Base-by-base conservation (phyloP, 768 basidiomycete species). In the Epithele typhae region DNA sequence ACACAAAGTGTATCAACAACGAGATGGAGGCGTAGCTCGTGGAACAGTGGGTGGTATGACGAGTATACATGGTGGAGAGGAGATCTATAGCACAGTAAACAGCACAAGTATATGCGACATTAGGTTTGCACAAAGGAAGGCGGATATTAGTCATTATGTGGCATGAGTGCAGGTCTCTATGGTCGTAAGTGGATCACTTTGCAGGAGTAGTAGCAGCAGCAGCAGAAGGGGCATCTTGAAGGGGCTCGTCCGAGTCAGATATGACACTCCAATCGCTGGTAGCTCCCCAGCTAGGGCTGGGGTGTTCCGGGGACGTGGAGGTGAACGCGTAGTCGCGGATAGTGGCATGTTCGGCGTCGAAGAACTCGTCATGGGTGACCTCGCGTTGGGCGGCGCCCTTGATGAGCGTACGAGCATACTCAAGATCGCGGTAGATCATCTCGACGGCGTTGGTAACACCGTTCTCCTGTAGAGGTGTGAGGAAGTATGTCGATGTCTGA, bases 371-470 rank as follows among this genome's bases (percentile, higher is more conserved):
- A 4, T 51, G 21, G n/a, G 38, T 40, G 4, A 53, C 36, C 24
- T 60, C 52, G 19, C 49, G 56, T 8, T 55, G 54, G 1, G 60
- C 48, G 14, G 61, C 60, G 25, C 75, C 78, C 62, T 92, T 94
- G 54, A 97, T 82, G 40, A 96, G 68, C 7, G 87, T 85, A 27
- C 87, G 81, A 27, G 95, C 92, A 63, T 97, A 97, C 51, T 98
- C 95, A 46, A 98, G 68, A 61, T 99, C 94, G 37, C 96, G 83
- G 62, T 98, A 99, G 53, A 99, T 93, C 22, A 87, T 83, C 65
- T 98, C 94, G 48, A 97, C 85, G 14, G 96, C 96, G 25, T 79
- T 92, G 1, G 80, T 77, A 2, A 97, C 92, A n/a, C 95, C 95
- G 52, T 92, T 84, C 71, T 99, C 95, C 92, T 94, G 59, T 17